Evolutionary conservation across 352 stramenopile species (phyloP).

Genomic region (Pythium rishiriense): DNA sequence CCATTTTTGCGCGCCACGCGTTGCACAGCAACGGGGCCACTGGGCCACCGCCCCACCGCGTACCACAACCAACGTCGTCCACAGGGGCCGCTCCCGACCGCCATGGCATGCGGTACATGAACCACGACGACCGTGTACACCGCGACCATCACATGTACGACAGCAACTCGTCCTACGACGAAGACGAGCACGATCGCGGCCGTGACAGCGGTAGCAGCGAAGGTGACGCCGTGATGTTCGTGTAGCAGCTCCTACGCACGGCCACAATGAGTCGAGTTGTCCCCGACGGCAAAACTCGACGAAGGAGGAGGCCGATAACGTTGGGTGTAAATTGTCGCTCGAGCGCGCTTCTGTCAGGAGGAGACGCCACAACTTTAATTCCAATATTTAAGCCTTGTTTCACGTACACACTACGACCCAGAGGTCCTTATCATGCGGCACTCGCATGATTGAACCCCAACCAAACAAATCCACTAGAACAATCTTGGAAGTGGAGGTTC

Average conservation of each 20-base stretch:
- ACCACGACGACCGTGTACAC: slow-evolving; percentile 9
- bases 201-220: slow-evolving; percentile 25
- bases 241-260: not conserved
- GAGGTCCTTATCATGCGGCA: too few relatives aligned
- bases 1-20: slow-evolving; percentile 19
- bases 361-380: slow-evolving; percentile 13
- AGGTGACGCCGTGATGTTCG: slow-evolving; percentile 28
- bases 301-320: not conserved
- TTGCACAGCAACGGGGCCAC: slow-evolving; percentile 11
- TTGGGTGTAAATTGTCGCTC: not conserved
- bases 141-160: slow-evolving; percentile 12
- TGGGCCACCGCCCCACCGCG: not conserved
- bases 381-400: slow-evolving; percentile 16
- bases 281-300: not conserved
- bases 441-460: not conserved
- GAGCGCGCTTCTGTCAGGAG: not conserved
- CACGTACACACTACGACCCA: too few relatives aligned
- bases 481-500: not conserved
- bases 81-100: not conserved
- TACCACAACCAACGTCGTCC: slow-evolving; percentile 12
- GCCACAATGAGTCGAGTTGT: not conserved
- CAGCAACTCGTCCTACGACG: slow-evolving; percentile 12
- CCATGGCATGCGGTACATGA: slow-evolving; percentile 6
- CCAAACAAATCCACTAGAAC: not conserved
- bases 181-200: slow-evolving; percentile 19